Percentiles rank a stretch among this genome's conserved stretches.
These are phyloP conservation scores for Globisporangium alternatum DNA, from an alignment of 352 stramenopile species.

Conservation along the genomic window DNA sequence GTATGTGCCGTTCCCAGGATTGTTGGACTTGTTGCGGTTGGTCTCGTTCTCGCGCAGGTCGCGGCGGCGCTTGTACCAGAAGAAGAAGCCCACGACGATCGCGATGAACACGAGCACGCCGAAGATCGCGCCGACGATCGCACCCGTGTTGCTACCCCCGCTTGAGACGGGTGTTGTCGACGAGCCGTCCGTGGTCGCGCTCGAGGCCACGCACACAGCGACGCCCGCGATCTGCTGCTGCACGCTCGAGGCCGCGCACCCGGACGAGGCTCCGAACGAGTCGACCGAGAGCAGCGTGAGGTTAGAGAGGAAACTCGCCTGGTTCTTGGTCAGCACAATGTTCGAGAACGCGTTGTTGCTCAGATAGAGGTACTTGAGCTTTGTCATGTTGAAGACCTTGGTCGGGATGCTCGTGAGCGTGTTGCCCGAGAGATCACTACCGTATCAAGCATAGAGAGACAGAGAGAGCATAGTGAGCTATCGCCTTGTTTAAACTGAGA, in stretches of 20 bases:
- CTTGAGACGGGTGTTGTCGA: slow-evolving; percentile 13
- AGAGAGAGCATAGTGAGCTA: not conserved
- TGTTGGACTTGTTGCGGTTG: slow-evolving; percentile 11
- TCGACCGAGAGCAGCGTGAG: slow-evolving; percentile 41
- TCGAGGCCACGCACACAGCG: slow-evolving; percentile 29
- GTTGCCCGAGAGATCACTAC: slow-evolving; percentile 53
- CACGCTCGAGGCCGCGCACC: slow-evolving; percentile 22
- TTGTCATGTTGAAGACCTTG: slow-evolving; percentile 45
- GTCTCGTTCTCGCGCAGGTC: slow-evolving; percentile 15
- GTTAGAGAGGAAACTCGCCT: slow-evolving; percentile 29
- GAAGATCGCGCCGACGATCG: slow-evolving; percentile 39
- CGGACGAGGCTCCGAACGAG: slow-evolving; percentile 25
- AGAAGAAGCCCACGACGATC: slow-evolving; percentile 23
- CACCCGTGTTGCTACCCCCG: slow-evolving; percentile 21
- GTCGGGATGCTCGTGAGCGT: slow-evolving; percentile 44
- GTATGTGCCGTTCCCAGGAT: slow-evolving; percentile 5
- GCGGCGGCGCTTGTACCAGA: slow-evolving; percentile 31
- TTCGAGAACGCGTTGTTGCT: slow-evolving; percentile 54
- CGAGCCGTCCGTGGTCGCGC: slow-evolving; percentile 19
- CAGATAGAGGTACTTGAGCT: slow-evolving; percentile 40
- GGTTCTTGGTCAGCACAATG: slow-evolving; percentile 25
- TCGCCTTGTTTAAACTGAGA: not conserved
- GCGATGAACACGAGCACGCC: slow-evolving; percentile 35
- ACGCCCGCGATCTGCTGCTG: slow-evolving; percentile 25
- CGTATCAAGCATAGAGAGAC: not conserved